phyloP scores from a whole-genome alignment of 2,329 filamentous ascomycete genomes.

The Cladophialophora yegresii region DNA sequence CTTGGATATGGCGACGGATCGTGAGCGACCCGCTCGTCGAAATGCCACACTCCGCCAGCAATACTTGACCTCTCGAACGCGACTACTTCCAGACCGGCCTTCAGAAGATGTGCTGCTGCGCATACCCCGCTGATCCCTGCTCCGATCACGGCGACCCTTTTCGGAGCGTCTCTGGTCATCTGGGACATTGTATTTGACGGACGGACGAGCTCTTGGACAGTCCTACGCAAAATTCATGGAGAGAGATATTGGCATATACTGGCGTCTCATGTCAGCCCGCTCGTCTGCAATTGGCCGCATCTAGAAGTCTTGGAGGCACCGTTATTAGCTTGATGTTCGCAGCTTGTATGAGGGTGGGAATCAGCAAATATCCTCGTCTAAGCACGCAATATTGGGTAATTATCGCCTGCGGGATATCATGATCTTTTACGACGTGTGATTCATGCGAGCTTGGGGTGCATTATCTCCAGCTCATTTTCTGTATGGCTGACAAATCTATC shows the following conservation, averaged over 20 bases:
- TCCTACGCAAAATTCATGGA: background rate
- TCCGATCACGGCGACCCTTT: slow-evolving; percentile 52
- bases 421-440: background rate
- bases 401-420: background rate
- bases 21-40: slow-evolving; percentile 52
- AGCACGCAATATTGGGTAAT: slow-evolving; percentile 13
- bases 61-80: slow-evolving; percentile 57
- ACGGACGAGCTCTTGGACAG: background rate
- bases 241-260: background rate
- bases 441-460: background rate
- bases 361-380: slow-evolving; percentile 11
- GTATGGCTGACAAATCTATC: background rate
- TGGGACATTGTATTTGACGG: background rate
- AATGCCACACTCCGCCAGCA: slow-evolving; percentile 61
- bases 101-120: slow-evolving; percentile 51
- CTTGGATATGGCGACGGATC: slow-evolving; percentile 53
- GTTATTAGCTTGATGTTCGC: slow-evolving; percentile 1
- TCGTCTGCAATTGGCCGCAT: background rate
- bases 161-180: slow-evolving; percentile 25
- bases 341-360: background rate
- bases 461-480: background rate
- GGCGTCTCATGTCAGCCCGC: background rate
- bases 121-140: slow-evolving; percentile 56
- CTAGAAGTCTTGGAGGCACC: background rate
- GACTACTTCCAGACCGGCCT: slow-evolving; percentile 52